Evolutionary conservation across 2,329 filamentous ascomycete genomes (phyloP).

Genomic region (Ascochyta rabiei): DNA sequence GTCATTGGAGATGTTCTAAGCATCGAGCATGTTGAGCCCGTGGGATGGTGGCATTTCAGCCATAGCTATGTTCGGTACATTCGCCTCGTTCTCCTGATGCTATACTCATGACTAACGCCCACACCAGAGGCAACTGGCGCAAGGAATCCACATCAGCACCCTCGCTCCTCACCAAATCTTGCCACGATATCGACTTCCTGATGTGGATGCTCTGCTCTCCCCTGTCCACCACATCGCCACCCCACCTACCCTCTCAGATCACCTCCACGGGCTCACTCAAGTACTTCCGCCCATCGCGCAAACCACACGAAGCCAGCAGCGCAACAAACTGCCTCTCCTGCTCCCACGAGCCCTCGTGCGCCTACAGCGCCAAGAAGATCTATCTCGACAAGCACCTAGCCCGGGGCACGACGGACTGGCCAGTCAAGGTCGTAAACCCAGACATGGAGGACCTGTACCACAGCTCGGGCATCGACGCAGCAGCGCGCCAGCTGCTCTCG

Average conservation of each 20-base stretch:
- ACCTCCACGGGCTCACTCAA: slow-evolving; percentile 77
- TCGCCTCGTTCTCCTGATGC: background rate
- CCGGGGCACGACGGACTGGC: slow-evolving; percentile 75
- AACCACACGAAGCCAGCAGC: slow-evolving; percentile 73
- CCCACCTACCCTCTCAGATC: slow-evolving; percentile 78
- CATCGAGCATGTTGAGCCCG: slow-evolving; percentile 89
- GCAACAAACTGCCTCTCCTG: slow-evolving; percentile 91
- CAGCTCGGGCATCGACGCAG: slow-evolving; percentile 54
- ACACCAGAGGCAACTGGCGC: slow-evolving; percentile 82
- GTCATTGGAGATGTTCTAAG: slow-evolving; percentile 85
- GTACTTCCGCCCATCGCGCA: slow-evolving; percentile 76
- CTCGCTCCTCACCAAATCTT: slow-evolving; percentile 90
- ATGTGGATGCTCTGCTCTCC: slow-evolving; percentile 89
- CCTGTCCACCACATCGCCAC: slow-evolving; percentile 52
- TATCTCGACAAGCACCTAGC: slow-evolving; percentile 74
- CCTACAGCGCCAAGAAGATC: slow-evolving; percentile 83
- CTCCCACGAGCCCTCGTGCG: slow-evolving; percentile 73
- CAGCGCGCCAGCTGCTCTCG: slow-evolving; percentile 57
- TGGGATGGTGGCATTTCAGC: slow-evolving; percentile 94
- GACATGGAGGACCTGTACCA: slow-evolving; percentile 81
- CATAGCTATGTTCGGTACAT: slow-evolving; percentile 63
- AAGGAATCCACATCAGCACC: slow-evolving; percentile 77
- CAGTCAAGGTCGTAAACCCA: slow-evolving; percentile 84
- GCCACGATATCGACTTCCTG: slow-evolving; percentile 92
- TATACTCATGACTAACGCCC: slow-evolving; percentile 2